Evolutionary conservation across 192 early-diverging fungal species (phyloP).

Genomic region (Chytriomyces sp.): DNA sequence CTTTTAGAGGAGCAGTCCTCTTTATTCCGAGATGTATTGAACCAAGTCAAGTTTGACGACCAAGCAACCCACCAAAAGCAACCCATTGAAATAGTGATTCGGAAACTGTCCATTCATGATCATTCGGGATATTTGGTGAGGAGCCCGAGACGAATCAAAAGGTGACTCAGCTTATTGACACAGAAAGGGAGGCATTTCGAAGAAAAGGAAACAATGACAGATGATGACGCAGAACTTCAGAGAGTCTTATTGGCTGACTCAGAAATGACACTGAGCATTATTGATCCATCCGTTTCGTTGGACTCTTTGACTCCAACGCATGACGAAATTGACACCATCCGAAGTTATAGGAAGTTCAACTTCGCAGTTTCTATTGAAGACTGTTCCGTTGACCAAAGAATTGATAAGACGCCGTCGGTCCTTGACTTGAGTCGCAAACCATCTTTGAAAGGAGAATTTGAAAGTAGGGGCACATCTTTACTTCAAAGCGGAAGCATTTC

Average conservation of each 20-base stretch:
- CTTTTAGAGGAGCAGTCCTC: constrained; percentile 39
- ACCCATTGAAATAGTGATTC: constrained; percentile 18
- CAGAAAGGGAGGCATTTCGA: not conserved
- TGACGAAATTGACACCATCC: not conserved
- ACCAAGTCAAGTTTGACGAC: constrained; percentile 1
- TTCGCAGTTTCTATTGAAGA: no score
- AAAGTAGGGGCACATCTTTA: no score
- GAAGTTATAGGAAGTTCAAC: not conserved
- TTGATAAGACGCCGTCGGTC: no score
- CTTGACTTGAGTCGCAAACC: no score
- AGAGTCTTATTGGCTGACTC: not conserved
- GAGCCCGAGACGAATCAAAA: no score
- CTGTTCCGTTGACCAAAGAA: no score
- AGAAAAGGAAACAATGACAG: not conserved
- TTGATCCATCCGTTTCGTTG: not conserved
- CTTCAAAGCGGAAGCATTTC: no score
- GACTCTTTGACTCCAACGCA: not conserved
- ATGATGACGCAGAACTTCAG: no score
- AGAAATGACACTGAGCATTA: not conserved
- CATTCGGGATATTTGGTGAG: constrained; percentile 19
- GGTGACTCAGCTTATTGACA: no score
- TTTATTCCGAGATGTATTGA: constrained; percentile 39
- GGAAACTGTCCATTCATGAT: constrained; percentile 9
- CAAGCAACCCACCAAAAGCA: not conserved
- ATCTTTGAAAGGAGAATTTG: no score